phyloP scores from a whole-genome alignment of 192 early-diverging fungal genomes.

The Globomyces pollinis-pini region DNA sequence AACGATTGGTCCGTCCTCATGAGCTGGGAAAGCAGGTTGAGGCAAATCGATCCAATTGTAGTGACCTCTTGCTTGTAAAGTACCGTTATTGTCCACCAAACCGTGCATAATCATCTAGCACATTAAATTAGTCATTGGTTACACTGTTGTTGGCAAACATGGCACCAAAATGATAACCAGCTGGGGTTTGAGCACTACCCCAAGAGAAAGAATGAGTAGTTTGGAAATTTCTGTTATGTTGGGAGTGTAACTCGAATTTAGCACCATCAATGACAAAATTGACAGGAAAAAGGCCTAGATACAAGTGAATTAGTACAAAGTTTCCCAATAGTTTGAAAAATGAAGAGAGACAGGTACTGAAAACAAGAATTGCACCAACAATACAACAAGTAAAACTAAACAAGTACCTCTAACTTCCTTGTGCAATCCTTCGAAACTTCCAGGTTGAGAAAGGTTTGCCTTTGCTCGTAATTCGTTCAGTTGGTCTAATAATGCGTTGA shows the following conservation, averaged over 20 bases:
- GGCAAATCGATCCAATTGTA: slow-evolving; percentile 68
- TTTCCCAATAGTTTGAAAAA: neutral
- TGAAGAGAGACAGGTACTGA: neutral
- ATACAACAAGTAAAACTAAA: neutral
- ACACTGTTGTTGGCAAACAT: slow-evolving; percentile 74
- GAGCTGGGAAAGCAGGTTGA: slow-evolving; percentile 17
- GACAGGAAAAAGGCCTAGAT: slow-evolving; percentile 69
- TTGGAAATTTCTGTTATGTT: slow-evolving; percentile 92
- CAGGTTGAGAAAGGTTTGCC: slow-evolving; percentile 61
- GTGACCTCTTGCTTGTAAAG: slow-evolving; percentile 73
- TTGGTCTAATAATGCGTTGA: neutral
- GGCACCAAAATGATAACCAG: slow-evolving; percentile 86
- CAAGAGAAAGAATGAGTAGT: slow-evolving; percentile 87
- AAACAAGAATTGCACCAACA: neutral
- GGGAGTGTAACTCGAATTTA: slow-evolving; percentile 85
- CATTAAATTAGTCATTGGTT: slow-evolving; percentile 37
- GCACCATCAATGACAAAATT: slow-evolving; percentile 91
- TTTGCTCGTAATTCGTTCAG: neutral
- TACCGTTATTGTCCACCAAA: slow-evolving; percentile 87
- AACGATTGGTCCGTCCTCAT: slow-evolving; percentile 26
- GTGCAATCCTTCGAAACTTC: slow-evolving; percentile 74
- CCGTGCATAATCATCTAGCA: slow-evolving; percentile 73
- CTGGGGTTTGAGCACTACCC: slow-evolving; percentile 65
- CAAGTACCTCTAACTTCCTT: slow-evolving; percentile 67
- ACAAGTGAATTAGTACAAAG: slow-evolving; percentile 7